Conservation (phyloP, 495 filamentous ascomycete species). For the Hyaloscypha bicolor region DNA sequence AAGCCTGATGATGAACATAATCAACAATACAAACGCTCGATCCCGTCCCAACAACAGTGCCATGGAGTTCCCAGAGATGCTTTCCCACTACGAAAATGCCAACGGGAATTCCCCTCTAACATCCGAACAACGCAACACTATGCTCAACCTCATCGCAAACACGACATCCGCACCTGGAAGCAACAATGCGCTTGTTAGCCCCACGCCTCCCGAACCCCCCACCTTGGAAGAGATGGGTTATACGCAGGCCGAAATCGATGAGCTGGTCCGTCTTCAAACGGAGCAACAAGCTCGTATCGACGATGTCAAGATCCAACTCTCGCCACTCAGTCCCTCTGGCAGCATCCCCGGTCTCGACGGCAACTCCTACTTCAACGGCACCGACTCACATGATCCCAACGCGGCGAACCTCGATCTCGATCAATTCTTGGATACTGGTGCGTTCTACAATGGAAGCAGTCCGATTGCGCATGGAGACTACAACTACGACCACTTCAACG, state of each 20-base stretch:
- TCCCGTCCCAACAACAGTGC: constrained; percentile 46
- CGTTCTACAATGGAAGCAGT: constrained; percentile 47
- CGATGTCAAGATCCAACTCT: constrained; percentile 67
- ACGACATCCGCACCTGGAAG: constrained; percentile 24
- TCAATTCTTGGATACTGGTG: constrained; percentile 65
- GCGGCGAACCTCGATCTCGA: constrained; percentile 59
- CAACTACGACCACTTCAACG: constrained; percentile 18
- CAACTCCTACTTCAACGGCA: constrained; percentile 43
- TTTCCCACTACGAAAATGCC: constrained; percentile 68
- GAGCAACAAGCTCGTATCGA: constrained; percentile 74
- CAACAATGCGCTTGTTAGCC: constrained; percentile 52
- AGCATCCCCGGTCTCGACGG: constrained; percentile 70
- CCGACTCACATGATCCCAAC: constrained; percentile 38
- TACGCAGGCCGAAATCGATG: constrained; percentile 72
- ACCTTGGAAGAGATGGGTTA: constrained; percentile 62
- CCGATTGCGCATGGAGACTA: constrained; percentile 19
- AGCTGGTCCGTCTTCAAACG: constrained; percentile 69
- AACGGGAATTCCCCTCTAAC: constrained; percentile 69
- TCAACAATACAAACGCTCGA: constrained; percentile 76
- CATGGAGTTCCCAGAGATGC: constrained; percentile 74
- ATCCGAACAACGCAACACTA: constrained; percentile 73
- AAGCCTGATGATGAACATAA: constrained; percentile 74
- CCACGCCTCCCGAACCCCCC: constrained; percentile 55
- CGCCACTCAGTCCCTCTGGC: constrained; percentile 78
- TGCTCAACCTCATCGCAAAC: constrained; percentile 76